These are phyloP conservation scores for Alternaria sp. DNA, from an alignment of 2,329 filamentous ascomycete species.

Conservation along the genomic window DNA sequence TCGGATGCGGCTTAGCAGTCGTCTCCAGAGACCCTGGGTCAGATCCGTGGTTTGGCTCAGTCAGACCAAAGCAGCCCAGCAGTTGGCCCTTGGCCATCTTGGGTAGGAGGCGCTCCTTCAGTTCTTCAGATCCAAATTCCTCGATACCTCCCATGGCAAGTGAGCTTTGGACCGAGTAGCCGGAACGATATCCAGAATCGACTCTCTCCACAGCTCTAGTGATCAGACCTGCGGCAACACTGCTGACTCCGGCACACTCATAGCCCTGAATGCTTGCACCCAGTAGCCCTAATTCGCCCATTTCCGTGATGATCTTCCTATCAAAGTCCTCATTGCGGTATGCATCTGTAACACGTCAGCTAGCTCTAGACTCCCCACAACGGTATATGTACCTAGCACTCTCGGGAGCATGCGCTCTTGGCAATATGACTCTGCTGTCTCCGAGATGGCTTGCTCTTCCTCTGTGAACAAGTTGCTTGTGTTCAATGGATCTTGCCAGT, in stretches of 20 bases:
- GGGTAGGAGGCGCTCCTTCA: constrained; percentile 84
- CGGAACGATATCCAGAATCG: constrained; percentile 88
- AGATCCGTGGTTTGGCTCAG: constrained; percentile 91
- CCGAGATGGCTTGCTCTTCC: constrained; percentile 86
- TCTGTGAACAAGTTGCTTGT: constrained; percentile 80
- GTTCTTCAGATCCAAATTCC: constrained; percentile 84
- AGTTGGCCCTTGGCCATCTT: constrained; percentile 82
- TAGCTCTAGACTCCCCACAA: background rate
- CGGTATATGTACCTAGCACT: constrained; percentile 70
- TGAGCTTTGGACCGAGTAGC: constrained; percentile 92
- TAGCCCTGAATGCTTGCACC: constrained; percentile 88
- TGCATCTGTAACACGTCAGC: constrained; percentile 64
- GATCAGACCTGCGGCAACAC: constrained; percentile 87
- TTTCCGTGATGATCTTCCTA: constrained; percentile 82
- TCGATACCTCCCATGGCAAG: constrained; percentile 93
- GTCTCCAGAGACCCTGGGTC: constrained; percentile 93
- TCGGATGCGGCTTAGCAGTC: constrained; percentile 80
- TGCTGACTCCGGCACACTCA: constrained; percentile 85
- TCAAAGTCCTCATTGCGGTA: constrained; percentile 90
- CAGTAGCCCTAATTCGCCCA: constrained; percentile 89
- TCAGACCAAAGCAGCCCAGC: constrained; percentile 85
- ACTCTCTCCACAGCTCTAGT: constrained; percentile 89
- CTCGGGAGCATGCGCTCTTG: constrained; percentile 86
- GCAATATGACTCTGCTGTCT: constrained; percentile 92
- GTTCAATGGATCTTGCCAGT: constrained; percentile 90